Conservation (phyloP, 345 rosid species). For the Aegle marmelos region DNA sequence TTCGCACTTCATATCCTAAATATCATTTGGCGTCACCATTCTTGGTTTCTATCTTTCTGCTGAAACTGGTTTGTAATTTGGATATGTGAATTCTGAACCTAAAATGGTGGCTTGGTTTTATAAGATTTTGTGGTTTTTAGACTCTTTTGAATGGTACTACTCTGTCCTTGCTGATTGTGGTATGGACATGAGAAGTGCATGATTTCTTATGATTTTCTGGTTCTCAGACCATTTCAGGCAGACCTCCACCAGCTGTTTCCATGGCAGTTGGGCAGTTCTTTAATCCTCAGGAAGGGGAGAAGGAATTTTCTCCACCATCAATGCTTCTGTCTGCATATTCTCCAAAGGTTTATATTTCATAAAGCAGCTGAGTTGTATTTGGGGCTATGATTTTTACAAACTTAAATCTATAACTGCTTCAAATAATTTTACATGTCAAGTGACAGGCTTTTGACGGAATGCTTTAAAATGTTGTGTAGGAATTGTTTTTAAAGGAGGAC, state of each 20-base stretch:
- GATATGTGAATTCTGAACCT: background rate
- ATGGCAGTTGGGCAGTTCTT: constrained; percentile 99
- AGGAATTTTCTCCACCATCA: constrained; percentile 54
- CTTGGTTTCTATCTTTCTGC: background rate
- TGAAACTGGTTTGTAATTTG: background rate
- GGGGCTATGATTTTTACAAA: constrained; percentile 1
- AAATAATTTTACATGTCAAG: constrained; percentile 17
- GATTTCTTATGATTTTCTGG: constrained; percentile 28
- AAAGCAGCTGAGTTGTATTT: constrained; percentile 16
- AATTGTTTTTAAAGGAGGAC: constrained; percentile 69
- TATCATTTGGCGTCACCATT: background rate
- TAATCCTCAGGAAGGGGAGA: constrained; percentile 73
- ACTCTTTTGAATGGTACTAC: constrained; percentile 8
- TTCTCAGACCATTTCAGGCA: constrained; percentile 79
- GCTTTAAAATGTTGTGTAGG: constrained; percentile 48
- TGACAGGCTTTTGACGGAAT: constrained; percentile 22
- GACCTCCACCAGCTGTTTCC: constrained; percentile 98
- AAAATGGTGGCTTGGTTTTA: background rate
- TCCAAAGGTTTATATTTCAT: constrained; percentile 54
- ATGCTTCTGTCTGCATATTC: constrained; percentile 72
- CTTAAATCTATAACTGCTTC: constrained; percentile 3
- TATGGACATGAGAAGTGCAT: constrained; percentile 18
- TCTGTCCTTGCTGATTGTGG: constrained; percentile 4
- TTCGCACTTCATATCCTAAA: background rate
- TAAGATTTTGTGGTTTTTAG: background rate